These are phyloP conservation scores for Ceratocystis harringtonii DNA, from an alignment of 2,329 filamentous ascomycete species.

Conservation along the genomic window DNA sequence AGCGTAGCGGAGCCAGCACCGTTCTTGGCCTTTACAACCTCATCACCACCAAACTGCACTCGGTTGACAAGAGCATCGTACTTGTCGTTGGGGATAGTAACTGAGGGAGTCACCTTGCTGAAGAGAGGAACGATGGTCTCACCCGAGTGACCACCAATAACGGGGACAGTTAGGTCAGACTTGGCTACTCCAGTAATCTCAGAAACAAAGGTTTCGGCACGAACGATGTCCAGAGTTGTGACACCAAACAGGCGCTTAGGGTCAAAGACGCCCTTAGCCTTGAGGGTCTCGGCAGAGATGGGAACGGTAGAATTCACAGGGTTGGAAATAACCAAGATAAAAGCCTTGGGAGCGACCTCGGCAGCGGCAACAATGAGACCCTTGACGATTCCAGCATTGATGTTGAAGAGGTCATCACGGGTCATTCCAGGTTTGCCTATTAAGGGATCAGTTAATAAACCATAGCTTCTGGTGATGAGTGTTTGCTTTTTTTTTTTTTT, in stretches of 20 bases:
- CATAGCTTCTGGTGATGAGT: background rate
- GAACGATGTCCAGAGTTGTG: slow-evolving; percentile 95
- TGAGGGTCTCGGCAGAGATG: slow-evolving; percentile 92
- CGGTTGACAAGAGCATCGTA: slow-evolving; percentile 82
- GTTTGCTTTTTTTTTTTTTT: background rate
- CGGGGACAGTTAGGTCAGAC: slow-evolving; percentile 70
- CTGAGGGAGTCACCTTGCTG: slow-evolving; percentile 70
- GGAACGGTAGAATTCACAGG: slow-evolving; percentile 98
- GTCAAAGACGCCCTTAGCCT: slow-evolving; percentile 85
- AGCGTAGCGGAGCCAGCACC: slow-evolving; percentile 80
- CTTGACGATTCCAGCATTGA: slow-evolving; percentile 96
- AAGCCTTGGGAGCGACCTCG: slow-evolving; percentile 81
- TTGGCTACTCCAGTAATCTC: slow-evolving; percentile 69
- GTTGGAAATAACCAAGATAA: slow-evolving; percentile 95
- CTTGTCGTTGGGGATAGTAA: slow-evolving; percentile 76
- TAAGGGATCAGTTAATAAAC: slow-evolving; percentile 20
- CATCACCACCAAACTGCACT: slow-evolving; percentile 95
- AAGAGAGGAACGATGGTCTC: slow-evolving; percentile 97
- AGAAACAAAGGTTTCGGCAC: slow-evolving; percentile 90
- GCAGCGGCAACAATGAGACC: slow-evolving; percentile 79
- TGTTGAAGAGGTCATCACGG: slow-evolving; percentile 98
- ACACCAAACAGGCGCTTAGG: slow-evolving; percentile 94
- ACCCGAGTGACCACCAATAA: slow-evolving; percentile 93
- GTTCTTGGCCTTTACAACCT: slow-evolving; percentile 91
- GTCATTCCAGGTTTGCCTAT: slow-evolving; percentile 98